Percentiles rank a stretch among this genome's conserved stretches.
phyloP scores from a whole-genome alignment of 495 filamentous ascomycete species.

The Daldinia vernicosa region DNA sequence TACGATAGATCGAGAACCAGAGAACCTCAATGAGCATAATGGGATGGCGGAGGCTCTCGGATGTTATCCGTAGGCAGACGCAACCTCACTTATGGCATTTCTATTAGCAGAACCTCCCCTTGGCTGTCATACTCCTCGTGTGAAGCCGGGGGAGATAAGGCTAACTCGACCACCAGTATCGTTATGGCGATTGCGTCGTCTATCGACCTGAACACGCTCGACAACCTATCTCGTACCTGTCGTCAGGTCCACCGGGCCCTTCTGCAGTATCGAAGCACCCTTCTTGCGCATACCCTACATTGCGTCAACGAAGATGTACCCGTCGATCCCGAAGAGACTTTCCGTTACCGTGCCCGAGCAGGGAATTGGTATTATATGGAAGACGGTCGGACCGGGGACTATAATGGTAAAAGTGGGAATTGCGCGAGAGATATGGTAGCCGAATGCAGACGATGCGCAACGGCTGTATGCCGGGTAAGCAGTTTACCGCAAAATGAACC shows the following conservation, averaged over 20 bases:
- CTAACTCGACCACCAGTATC: slow-evolving; percentile 65
- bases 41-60: slow-evolving; percentile 79
- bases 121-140: slow-evolving; percentile 21
- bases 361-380: slow-evolving; percentile 63
- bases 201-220: slow-evolving; percentile 85
- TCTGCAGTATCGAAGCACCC: slow-evolving; percentile 74
- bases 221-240: slow-evolving; percentile 81
- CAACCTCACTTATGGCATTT: slow-evolving; percentile 41
- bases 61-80: slow-evolving; percentile 82
- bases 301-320: slow-evolving; percentile 74
- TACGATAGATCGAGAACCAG: slow-evolving; percentile 49
- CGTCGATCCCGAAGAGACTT: slow-evolving; percentile 56
- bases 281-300: slow-evolving; percentile 76
- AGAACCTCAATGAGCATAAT: slow-evolving; percentile 70
- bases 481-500: background rate
- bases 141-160: slow-evolving; percentile 29
- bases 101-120: slow-evolving; percentile 39
- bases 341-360: slow-evolving; percentile 61
- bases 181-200: slow-evolving; percentile 74
- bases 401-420: slow-evolving; percentile 70
- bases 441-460: slow-evolving; percentile 80
- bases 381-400: slow-evolving; percentile 45
- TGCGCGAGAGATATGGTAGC: slow-evolving; percentile 88
- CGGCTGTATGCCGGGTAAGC: slow-evolving; percentile 79
- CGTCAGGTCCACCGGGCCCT: slow-evolving; percentile 79